Base-by-base conservation (phyloP, 1,284 basidiomycete genomes). In the Vanrija sp. region DNA sequence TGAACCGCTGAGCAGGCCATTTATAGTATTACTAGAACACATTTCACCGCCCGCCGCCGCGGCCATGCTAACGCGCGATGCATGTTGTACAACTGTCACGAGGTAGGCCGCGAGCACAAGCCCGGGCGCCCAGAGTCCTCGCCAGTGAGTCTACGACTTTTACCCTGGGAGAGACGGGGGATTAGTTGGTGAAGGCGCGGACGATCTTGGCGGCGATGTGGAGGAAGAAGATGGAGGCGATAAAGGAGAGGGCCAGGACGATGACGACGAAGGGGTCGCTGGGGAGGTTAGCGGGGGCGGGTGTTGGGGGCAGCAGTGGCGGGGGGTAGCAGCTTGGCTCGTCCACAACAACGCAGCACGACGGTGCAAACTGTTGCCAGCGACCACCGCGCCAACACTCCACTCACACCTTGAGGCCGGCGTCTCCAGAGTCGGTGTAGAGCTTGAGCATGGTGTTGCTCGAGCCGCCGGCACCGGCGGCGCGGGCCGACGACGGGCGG, bases 231-330 rank as follows among this genome's bases (percentile, higher is more conserved):
- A 98, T 97, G 57, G 92, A 96, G 55, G 87, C 93, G 78, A 98
- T 97, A 83, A 98, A 98, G 34, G 91, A 92, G 60, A 98, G 85
- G 23, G 95, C 96, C 43, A 98, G 86, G 62, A 98, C 90, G 60
- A 98, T 86, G 63, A 98, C 94, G 65, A 98, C 94, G 79, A 94
- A 97, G 6, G 95, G 95, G 79, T 98, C 95, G 64, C 93, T 97
- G 71, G 38, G 63, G 54, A 44, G 46, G 52, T 58, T 15, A 58
- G 56, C 34, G 34, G 9, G 34, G 12, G 34, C 29, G 10, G 12
- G 34, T 12, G 9, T 34, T 12, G 12, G 5, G 34, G 12, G 34
- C 12, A 12, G 34, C 34, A 34, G 12, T 6, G 34, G 34, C 34
- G 14, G 9, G 10, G 12, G 3, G 34, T 40, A 2, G 18, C 14